These are phyloP conservation scores for Fusarium ambrosium DNA, from an alignment of 2,329 filamentous ascomycete species.

Conservation along the genomic window DNA sequence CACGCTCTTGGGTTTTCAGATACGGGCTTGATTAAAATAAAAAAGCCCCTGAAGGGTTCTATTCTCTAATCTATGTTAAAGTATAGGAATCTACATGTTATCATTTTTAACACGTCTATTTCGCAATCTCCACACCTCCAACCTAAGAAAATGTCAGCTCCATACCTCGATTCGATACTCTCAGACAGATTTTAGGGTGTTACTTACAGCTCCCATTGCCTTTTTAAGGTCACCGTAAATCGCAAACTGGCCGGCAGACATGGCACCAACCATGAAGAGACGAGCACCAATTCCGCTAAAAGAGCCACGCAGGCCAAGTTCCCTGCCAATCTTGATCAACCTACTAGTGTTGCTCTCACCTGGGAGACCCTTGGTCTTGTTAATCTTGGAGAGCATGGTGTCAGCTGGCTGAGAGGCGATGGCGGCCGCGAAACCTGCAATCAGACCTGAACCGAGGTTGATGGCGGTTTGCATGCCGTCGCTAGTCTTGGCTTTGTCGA, in stretches of 20 bases:
- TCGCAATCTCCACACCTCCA: not conserved
- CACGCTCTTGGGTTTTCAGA: too few species aligned
- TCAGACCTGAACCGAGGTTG: slow-evolving; percentile 74
- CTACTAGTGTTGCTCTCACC: slow-evolving; percentile 85
- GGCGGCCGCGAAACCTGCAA: slow-evolving; percentile 82
- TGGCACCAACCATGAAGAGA: slow-evolving; percentile 72
- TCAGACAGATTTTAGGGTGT: not conserved
- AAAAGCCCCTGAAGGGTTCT: not conserved
- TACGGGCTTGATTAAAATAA: not conserved
- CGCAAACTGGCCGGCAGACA: slow-evolving; percentile 85
- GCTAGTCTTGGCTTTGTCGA: slow-evolving; percentile 67
- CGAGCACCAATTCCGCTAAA: slow-evolving; percentile 84
- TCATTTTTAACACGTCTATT: not conserved
- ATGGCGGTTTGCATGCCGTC: slow-evolving; percentile 78
- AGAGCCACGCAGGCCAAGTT: slow-evolving; percentile 82
- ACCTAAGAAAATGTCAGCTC: not conserved
- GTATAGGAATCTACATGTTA: not conserved
- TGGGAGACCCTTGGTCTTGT: slow-evolving; percentile 89
- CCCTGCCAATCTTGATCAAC: slow-evolving; percentile 87
- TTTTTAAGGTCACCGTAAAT: slow-evolving; percentile 75
- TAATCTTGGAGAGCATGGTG: slow-evolving; percentile 94
- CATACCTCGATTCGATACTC: not conserved
- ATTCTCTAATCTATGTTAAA: not conserved
- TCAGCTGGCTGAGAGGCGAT: slow-evolving; percentile 89
- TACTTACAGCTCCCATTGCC: not conserved